A percentile compares a stretch with the other conserved stretches of the same genome.
Conservation (phyloP, 257 asterid genomes). For the Anisodus tanguticus region DNA sequence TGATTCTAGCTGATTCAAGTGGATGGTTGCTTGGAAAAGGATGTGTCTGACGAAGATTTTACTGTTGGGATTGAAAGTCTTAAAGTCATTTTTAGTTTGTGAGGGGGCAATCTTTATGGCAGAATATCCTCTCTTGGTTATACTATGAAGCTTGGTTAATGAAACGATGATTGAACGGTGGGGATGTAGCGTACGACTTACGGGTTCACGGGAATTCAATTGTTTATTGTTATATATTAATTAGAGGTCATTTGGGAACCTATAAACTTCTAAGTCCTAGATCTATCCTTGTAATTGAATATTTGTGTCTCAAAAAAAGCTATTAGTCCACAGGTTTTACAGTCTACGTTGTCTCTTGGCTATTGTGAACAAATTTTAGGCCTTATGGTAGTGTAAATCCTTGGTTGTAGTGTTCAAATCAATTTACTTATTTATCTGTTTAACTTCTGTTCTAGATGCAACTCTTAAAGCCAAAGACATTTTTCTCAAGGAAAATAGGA, state of each 20-base stretch:
- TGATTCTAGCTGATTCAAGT: conserved; percentile 23
- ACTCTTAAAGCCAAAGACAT: not conserved
- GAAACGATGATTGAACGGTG: not conserved
- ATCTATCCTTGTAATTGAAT: not conserved
- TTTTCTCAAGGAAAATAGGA: not conserved
- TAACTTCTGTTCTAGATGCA: not conserved
- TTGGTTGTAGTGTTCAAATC: not conserved
- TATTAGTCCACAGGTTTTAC: not conserved
- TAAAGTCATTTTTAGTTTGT: not conserved
- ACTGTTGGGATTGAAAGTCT: not conserved
- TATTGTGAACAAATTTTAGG: not conserved
- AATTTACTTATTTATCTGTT: not conserved
- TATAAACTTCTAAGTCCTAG: not conserved
- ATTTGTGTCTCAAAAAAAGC: not conserved
- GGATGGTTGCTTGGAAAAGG: conserved; percentile 11
- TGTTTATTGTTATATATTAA: not conserved
- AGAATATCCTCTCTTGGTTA: not conserved
- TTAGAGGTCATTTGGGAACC: not conserved
- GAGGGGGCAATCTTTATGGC: not conserved
- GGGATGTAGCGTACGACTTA: not conserved
- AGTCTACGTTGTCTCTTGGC: not conserved
- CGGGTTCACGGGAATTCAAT: not conserved
- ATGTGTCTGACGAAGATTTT: not conserved
- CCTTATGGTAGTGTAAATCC: not conserved
- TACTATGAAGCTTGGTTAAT: not conserved